Base-by-base conservation (phyloP, 805 yeast species). In the Pichia rugopelliculosa region DNA sequence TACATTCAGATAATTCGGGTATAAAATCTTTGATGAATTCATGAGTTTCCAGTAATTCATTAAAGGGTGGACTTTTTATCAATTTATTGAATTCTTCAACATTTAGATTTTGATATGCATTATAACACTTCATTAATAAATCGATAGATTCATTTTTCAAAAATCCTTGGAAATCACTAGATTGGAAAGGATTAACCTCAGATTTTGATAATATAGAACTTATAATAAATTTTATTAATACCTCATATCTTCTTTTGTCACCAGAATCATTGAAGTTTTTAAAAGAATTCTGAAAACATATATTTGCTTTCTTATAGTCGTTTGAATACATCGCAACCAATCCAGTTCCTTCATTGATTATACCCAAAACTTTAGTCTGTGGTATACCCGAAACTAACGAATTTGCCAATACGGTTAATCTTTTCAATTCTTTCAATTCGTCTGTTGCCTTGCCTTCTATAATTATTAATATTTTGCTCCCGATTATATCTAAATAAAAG, bases 321-420 rank as follows among this genome's bases (percentile, higher is more conserved):
- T 74, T 75, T 42, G 76, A 74, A 50, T 75, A 70, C 73, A 85
- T 79, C 43, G 76, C 74, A 53, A 86, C 72, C 45, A 79, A 74
- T 2, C 89, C 95, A 0, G 88, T 87, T 53, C 87, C 81, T 60
- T 86, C 91, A 51, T 79, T 74, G 23, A 87, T 75, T n/a, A 82
- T 75, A 1, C 91, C 96, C 62, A 80, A 69, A 24, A 84, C 79
- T 42, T 75, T 70, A 1, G 95, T 89, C 57, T 87, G 95, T 1
- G 89, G 84, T 3, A 84, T 81, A 2, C 87, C 84, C 0, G 80
- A 69, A 8, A 76, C 73, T 20, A 81, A 67, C 6, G 62, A 53
- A n/a, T 67, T 53, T 0, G 82, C 70, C 50, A 76, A 67, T 24
- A 69, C 63, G 53, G 83, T 78, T 20, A 81, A 66, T 42, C 71